These are phyloP conservation scores for Ophiostoma tasmaniense DNA, from an alignment of 2,329 filamentous ascomycete species.

Conservation along the genomic window DNA sequence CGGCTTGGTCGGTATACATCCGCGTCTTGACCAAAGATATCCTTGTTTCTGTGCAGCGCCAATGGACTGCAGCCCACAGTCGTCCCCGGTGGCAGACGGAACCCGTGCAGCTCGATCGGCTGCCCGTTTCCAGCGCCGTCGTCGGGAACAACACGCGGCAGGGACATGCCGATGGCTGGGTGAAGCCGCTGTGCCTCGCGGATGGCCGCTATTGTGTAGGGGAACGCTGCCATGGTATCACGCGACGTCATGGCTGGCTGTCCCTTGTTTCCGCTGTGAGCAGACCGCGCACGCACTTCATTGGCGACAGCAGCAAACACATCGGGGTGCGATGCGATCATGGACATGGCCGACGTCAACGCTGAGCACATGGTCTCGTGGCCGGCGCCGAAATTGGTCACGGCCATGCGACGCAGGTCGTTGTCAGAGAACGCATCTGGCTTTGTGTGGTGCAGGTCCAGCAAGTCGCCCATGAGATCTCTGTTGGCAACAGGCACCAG, in stretches of 20 bases:
- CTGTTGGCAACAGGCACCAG: constrained; percentile 21
- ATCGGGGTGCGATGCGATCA: constrained; percentile 34
- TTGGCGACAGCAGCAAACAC: constrained; percentile 28
- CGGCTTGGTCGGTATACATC: constrained; percentile 38
- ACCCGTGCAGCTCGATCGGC: constrained; percentile 31
- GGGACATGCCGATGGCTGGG: constrained; percentile 44
- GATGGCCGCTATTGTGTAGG: constrained; percentile 37
- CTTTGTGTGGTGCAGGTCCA: constrained; percentile 37
- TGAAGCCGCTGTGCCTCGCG: constrained; percentile 44
- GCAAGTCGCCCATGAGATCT: constrained; percentile 40
- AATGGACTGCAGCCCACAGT: constrained; percentile 44
- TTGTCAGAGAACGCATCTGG: constrained; percentile 36
- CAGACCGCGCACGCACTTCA: constrained; percentile 24
- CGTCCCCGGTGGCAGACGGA: constrained; percentile 36
- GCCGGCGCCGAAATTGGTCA: constrained; percentile 48
- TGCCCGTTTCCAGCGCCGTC: constrained; percentile 20
- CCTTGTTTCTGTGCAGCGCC: constrained; percentile 40
- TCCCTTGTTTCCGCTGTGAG: not conserved
- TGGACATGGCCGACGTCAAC: constrained; percentile 39
- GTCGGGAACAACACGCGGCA: constrained; percentile 38
- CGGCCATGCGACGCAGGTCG: constrained; percentile 43
- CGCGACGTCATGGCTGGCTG: constrained; percentile 23
- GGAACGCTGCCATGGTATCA: constrained; percentile 22
- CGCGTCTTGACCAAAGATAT: constrained; percentile 41
- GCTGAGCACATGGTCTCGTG: constrained; percentile 48